Base-by-base conservation (phyloP, 2,329 filamentous ascomycete species). In the Penicillium sp. region DNA sequence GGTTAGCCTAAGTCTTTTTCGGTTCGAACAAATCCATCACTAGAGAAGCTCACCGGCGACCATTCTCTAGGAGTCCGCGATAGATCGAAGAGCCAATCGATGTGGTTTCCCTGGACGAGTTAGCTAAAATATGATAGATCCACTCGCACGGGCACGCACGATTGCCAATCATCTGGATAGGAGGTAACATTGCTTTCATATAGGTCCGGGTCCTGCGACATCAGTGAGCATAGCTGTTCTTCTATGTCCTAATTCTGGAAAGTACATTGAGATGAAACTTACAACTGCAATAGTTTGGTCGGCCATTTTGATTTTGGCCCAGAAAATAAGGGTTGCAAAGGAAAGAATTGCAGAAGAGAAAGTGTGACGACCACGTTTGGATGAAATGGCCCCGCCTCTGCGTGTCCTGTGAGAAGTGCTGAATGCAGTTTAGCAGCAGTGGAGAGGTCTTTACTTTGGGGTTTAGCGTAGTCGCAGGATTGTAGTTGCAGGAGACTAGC, bases 51-150 rank as follows among this genome's bases (percentile, higher is more conserved):
- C 45, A 60, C 58, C 58, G 52, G 24, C 58, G 47, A 16, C 58
- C 58, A 56, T 60, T 60, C 28, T 60, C 55, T 5, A 60, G 49
- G 11, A 59, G 11, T 5, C 58, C 58, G 7, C 50, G 52, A 52
- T 59, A 59, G 24, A 60, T 59, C 14, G 56, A 59, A 3, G 58
- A 59, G 18, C 52, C 47, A 16, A 60, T 60, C 13, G 58, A 60
- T 7, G 48, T 56, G 0, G 58, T 60, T 34, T 60, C 58, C 36
- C 58, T 60, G 5, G 2, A 21, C 23, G 7, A 9, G 19, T 42
- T 11, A 43, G 6, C 13, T 16, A 24, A 29, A 2, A 5, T 10
- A 11, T 52, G 26, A 34, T 31, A 40, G 5, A 16, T 18, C 6
- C 18, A 26, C 21, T 43, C 23, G 39, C 39, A 43, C 39, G 16